Evolutionary conservation across 2,329 filamentous ascomycete species (phyloP), one percentile per base, ranked within the genome.

Genomic region (Ascosphaera pollenicola): DNA sequence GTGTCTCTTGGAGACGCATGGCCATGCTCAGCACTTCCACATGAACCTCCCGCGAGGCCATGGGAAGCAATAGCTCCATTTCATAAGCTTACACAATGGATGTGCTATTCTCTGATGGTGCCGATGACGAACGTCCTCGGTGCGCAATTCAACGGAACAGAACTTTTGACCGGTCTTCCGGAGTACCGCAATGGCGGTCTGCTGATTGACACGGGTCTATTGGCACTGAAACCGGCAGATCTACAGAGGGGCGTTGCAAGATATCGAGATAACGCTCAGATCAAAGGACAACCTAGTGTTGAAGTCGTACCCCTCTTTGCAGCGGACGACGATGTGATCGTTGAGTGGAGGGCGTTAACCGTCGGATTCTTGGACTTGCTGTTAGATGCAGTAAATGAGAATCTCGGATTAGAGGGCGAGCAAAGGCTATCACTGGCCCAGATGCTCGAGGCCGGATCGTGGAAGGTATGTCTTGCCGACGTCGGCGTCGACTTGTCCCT

Each of bases 31-130:
- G 72, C 75, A 24, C 82, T 95, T 72, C 83, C 84, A 1, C 21
- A 66, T 36, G 61, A 62, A 1, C 73, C 78, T 55, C 66, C 75
- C 47, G 69, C 69, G 5, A 64, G 74, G 46, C 67, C 73, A 1
- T 83, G 78, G 78, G 79, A 87, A 54, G 76, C 68, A 47, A 87
- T 91, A 49, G 71, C 87, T 8, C 84, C 84, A 0, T 92, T 93
- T 62, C 85, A 94, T 64, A 93, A 92, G 60, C 69, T 92, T 28
- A 91, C 84, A 0, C 84, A 93, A 57, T 94, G 85, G 85, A 75
- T 94, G 41, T 82, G 79, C 38, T 93, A 93, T 59, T 92, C 83
- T 2, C 69, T 94, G 41, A 91, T 91, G 80, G 77, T 84, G 17
- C 84, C 84, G 0, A 91, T 93, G 77, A 72, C 76, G 41, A 79